A percentile compares a stretch with the other conserved stretches of the same genome.
Evolutionary conservation across 2,329 filamentous ascomycete species (phyloP).

Genomic region (Microsporum ferrugineum): DNA sequence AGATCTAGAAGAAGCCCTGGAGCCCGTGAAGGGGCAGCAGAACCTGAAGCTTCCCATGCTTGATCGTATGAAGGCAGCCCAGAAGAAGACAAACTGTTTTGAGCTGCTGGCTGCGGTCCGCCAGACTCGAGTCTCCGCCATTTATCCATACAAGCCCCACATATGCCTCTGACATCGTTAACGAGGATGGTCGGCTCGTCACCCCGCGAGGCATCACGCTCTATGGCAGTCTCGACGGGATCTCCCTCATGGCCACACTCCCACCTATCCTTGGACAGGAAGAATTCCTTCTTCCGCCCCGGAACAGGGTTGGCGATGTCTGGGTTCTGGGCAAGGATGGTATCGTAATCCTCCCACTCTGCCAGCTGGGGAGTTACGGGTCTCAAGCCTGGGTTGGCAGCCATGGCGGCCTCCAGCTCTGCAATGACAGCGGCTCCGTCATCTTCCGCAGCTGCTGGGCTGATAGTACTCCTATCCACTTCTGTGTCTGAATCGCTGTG

Average conservation of each 20-base stretch:
- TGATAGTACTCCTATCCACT: background rate
- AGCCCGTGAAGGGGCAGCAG: background rate
- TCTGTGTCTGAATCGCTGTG: background rate
- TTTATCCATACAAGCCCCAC: slow-evolving; percentile 13
- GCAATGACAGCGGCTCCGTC: slow-evolving; percentile 10
- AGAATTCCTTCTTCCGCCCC: slow-evolving; percentile 8
- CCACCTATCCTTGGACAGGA: slow-evolving; percentile 14
- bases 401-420: slow-evolving; percentile 13
- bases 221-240: slow-evolving; percentile 11
- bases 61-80: slow-evolving; percentile 4
- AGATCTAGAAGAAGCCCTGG: background rate
- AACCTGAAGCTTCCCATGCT: background rate
- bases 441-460: background rate
- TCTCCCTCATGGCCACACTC: slow-evolving; percentile 15
- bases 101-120: background rate
- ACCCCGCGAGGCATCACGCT: slow-evolving; percentile 6
- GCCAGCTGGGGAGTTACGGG: slow-evolving; percentile 5
- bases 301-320: slow-evolving; percentile 12
- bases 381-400: slow-evolving; percentile 12
- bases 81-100: background rate
- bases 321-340: slow-evolving; percentile 13
- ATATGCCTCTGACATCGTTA: slow-evolving; percentile 14
- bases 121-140: slow-evolving; percentile 12
- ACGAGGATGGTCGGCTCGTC: slow-evolving; percentile 7
- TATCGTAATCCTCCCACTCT: slow-evolving; percentile 16